phyloP scores from a whole-genome alignment of 176 grass and related monocot species.

The Carex pumila region DNA sequence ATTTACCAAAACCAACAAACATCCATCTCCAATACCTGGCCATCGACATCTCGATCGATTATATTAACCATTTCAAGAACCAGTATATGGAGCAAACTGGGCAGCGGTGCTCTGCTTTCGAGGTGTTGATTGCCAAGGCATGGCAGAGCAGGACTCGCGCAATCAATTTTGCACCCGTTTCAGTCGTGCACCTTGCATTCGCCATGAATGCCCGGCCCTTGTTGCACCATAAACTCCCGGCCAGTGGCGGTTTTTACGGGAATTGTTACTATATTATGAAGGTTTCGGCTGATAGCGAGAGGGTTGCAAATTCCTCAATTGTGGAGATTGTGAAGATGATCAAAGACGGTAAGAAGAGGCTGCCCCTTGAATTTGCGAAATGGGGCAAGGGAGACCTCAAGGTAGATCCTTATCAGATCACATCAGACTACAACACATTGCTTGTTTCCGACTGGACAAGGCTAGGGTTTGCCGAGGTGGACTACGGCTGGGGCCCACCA shows the following conservation, averaged over 20 bases:
- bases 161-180: conserved; percentile 29
- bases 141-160: conserved; percentile 67
- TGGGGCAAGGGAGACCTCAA: conserved; percentile 45
- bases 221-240: conserved; percentile 31
- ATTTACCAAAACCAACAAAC: conserved; percentile 31
- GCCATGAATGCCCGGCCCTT: conserved; percentile 69
- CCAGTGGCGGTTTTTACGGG: conserved; percentile 62
- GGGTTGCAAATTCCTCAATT: conserved; percentile 25
- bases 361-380: conserved; percentile 47
- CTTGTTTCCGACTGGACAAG: conserved; percentile 85
- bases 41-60: conserved; percentile 68
- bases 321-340: conserved; percentile 56
- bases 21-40: conserved; percentile 57
- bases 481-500: conserved; percentile 82
- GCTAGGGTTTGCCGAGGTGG: conserved; percentile 76
- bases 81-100: conserved; percentile 48
- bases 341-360: conserved; percentile 60
- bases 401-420: conserved; percentile 85
- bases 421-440: conserved; percentile 62
- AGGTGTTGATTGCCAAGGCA: conserved; percentile 73
- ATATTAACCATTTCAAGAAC: conserved; percentile 59
- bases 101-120: conserved; percentile 67
- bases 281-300: conserved; percentile 40
- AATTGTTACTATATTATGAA: conserved; percentile 92
- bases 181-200: conserved; percentile 66